Evolutionary conservation across 2,329 filamentous ascomycete genomes (phyloP), one percentile per base, ranked within the genome.

Genomic region (Venturia effusa): DNA sequence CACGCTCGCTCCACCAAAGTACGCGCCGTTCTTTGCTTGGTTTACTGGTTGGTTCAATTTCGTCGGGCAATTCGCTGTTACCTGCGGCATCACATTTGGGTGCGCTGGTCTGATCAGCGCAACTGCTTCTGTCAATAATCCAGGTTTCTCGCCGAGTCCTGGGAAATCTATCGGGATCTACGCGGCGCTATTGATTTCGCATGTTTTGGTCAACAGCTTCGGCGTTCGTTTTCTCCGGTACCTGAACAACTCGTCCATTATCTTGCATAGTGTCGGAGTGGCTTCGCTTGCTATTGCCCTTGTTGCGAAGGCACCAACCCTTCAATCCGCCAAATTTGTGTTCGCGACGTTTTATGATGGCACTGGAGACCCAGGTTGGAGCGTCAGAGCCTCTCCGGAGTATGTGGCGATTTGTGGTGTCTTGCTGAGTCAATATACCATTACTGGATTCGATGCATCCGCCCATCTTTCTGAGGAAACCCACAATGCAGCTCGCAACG

Each of bases 391-490:
- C 6, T 81, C 77, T 17, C 78, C 79, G 0, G 82, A 79, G 0
- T 85, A 85, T 65, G 77, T 85, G 0, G 82, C 79, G 1, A 73
- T 81, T 22, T 81, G 80, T 65, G 83, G 83, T 19, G 75, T 80
- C 15, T 71, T 85, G 3, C 76, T 85, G 70, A 75, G 75, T 27
- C 83, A 85, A 70, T 85, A 83, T 63, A 80, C 79, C 37, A 75
- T 82, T 41, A 81, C 79, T 8, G 74, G 81, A 10, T 84, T 82
- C 67, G 81, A 84, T 66, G 81, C 82, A 0, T 80, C 77, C 4
- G 83, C 83, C 0, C 83, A 85, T 70, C 70, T 85, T 17, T 80
- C 77, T 15, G 83, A 85, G 68, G 83, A 85, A 71, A 85, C 83
- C 0, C 75, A 76, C 22, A 82, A 81, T 27, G 83, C 83, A 3